Evolutionary conservation across 768 basidiomycete genomes (phyloP).

Genomic region (Mycena indigotica): DNA sequence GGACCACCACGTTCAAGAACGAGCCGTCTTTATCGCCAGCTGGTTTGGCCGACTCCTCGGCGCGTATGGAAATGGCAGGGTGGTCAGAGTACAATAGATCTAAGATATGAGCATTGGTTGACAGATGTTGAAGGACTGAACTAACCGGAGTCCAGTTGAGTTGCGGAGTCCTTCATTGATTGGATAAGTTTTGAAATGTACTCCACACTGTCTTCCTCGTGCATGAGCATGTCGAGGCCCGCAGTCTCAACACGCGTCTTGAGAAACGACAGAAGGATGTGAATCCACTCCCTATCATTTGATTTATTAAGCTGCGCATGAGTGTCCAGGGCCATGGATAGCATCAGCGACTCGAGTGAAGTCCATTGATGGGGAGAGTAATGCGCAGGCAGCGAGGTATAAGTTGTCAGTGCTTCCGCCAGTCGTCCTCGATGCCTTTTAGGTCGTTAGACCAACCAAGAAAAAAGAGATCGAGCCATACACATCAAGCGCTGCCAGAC

Average conservation of each 20-base stretch:
- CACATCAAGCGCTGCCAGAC: constrained; percentile 87
- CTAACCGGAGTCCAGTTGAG: constrained; percentile 58
- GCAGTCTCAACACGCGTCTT: constrained; percentile 63
- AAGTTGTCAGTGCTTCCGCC: constrained; percentile 65
- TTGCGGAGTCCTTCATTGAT: constrained; percentile 50
- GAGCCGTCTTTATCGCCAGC: constrained; percentile 70
- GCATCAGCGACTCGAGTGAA: constrained; percentile 77
- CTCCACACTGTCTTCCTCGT: constrained; percentile 49
- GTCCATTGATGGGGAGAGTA: constrained; percentile 84
- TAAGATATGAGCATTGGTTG: constrained; percentile 29
- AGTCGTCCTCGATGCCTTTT: constrained; percentile 69
- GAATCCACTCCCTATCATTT: constrained; percentile 79
- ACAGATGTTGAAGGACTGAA: constrained; percentile 3
- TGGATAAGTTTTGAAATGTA: constrained; percentile 56
- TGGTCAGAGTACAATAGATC: constrained; percentile 73
- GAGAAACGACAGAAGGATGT: constrained; percentile 75
- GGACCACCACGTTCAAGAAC: constrained; percentile 58
- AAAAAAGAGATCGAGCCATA: constrained; percentile 42
- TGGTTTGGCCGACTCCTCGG: constrained; percentile 48
- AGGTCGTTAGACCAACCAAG: background rate
- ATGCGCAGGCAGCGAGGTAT: constrained; percentile 80
- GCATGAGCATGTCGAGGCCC: constrained; percentile 54
- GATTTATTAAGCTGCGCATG: constrained; percentile 58
- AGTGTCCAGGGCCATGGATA: constrained; percentile 71
- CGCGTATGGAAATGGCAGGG: constrained; percentile 59